Percentiles rank a stretch among this genome's conserved stretches.
These are phyloP conservation scores for Mucor racemosus DNA, from an alignment of 371 early-diverging fungal genomes.

Conservation along the genomic window DNA sequence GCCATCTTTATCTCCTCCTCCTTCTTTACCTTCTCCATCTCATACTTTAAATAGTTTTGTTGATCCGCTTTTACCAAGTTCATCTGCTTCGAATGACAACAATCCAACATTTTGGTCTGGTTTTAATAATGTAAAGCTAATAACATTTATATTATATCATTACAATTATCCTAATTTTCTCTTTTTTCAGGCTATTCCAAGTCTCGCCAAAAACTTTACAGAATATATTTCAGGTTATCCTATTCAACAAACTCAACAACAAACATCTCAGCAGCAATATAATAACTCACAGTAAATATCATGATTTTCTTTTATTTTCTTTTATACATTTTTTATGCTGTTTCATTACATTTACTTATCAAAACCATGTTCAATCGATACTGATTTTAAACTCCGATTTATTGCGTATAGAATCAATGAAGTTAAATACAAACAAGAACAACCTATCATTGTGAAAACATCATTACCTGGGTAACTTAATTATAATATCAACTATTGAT, in stretches of 20 bases:
- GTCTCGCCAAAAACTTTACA: conserved; percentile 49
- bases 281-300: neutral
- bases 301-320: neutral
- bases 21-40: conserved; percentile 19
- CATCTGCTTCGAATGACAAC: neutral
- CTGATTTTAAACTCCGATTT: neutral
- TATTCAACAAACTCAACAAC: conserved; percentile 16
- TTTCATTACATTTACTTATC: neutral
- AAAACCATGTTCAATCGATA: neutral
- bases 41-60: conserved; percentile 16
- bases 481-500: conserved; percentile 2
- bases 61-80: conserved; percentile 26
- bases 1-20: conserved; percentile 13
- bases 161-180: conserved; percentile 21
- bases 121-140: conserved; percentile 39
- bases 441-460: neutral
- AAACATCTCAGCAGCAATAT: neutral
- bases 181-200: conserved; percentile 46
- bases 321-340: neutral
- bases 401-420: neutral
- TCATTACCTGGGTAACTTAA: conserved; percentile 25
- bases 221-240: conserved; percentile 47
- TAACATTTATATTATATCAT: neutral
- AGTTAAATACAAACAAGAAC: neutral
- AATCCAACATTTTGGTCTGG: conserved; percentile 46